Base-by-base conservation (phyloP, 139 green algal species). In the Nannochloris sp. region DNA sequence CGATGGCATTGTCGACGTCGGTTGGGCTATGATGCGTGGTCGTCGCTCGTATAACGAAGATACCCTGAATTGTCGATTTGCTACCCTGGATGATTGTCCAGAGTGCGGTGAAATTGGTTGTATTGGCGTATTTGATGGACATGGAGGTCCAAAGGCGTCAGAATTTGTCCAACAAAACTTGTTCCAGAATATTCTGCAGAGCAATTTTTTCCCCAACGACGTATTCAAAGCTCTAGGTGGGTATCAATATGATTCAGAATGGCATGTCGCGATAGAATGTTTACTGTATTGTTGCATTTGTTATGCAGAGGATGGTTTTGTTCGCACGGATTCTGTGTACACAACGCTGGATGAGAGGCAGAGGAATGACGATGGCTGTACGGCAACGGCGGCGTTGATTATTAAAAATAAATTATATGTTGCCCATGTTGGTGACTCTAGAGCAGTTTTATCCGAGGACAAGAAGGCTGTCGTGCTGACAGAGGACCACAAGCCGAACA, bases 401-500 rank as follows among this genome's bases (percentile, higher is more conserved):
- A 31, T 89, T 20, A 77, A 75, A 9, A 61, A 80, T n/a, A 65
- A 70, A n/a, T 71, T 95, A 36, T 56, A 84, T 28, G 73, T 95
- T 13, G 92, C 88, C 16, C 93, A 98, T 56, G 86, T 94, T 11
- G 92, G 92, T 2, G 92, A 98, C 76, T 93, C 81, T 1, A 68
- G 91, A 3, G 87, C 86, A 17, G 88, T 97, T 14, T 73, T 97
- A 37, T 84, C 76, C 46, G 65, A 82, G 14, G 63, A 66, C 2
- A 89, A 89, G 17, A 74, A 63, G 69, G 82, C 81, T 0, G 48
- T 85, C 2, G 25, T 75, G 8, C 61, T 97, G 56, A 86, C 85
- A 0, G 62, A 87, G 2, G 92, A 98, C 72, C 92, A 98, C 79
- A 98, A 98, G 75, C 92, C 92, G 49, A 95, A 97, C 78, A 67